Evolutionary conservation across 768 basidiomycete genomes (phyloP), one percentile per base, ranked within the genome.

Genomic region (Tephrocybe sp.): DNA sequence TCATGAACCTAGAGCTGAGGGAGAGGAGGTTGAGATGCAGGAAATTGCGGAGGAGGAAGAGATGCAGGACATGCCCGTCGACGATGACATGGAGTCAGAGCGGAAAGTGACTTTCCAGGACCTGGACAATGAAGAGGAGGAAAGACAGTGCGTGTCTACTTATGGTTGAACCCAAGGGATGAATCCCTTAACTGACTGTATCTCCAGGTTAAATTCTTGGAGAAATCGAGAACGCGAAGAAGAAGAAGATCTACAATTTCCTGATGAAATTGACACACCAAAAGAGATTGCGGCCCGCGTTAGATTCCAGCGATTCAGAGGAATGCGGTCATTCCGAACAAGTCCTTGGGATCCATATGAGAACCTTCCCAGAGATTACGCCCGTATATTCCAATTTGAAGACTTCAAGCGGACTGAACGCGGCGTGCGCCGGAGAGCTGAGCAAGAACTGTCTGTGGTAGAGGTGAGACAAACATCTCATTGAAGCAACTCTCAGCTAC

Each of bases 271-370:
- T 9, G 95, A 98, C 60, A 98, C 97, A 0, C 96, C 96, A 0
- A 82, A 84, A 55, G 89, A 98, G 49, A 71, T 86, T 9, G 70
- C 89, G 1, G 95, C 95, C 3, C 74, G 80, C 15, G 78, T 77
- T 9, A 83, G 97, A 9, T 98, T 98, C 71, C 91, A 92, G 60
- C 81, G 95, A 40, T 99, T 85, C 65, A 84, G 96, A 50, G 96
- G 96, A 7, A 67, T 99, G 69, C 84, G 84, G 39, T 93, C 90
- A 12, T 91, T 99, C 77, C 75, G 96, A 30, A 98, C 96, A 5
- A 94, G 91, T 63, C 92, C 91, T 30, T 99, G 96, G 97, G 97
- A 98, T 65, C 86, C 96, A 7, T 98, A 88, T 59, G 96, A 99
- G 69, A 95, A 95, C 61, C 75, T 99, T 9, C 96, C 96, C 11